Conservation (phyloP, 148 eudicot genomes). For the Polygonum maritimum region DNA sequence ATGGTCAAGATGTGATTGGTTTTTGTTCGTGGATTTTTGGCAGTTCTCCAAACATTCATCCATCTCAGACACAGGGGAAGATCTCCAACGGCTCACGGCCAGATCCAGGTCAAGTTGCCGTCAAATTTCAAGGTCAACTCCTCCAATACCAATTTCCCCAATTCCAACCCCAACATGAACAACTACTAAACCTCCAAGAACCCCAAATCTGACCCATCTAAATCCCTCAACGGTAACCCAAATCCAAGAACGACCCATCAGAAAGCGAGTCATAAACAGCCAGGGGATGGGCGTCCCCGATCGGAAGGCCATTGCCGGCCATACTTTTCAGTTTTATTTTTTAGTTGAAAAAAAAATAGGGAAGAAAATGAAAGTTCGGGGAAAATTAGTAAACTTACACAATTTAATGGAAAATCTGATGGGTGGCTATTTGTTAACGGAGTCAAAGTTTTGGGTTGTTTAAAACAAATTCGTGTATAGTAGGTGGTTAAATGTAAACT, state of each 20-base stretch:
- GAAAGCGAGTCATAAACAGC: background rate
- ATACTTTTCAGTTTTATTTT: too few relatives aligned
- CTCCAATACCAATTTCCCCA: constrained; percentile 11
- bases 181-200: background rate
- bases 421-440: too few relatives aligned
- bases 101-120: too few relatives aligned
- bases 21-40: constrained; percentile 6
- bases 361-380: too few relatives aligned
- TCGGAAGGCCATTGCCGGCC: too few relatives aligned
- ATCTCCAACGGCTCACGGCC: constrained; percentile 52
- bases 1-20: background rate
- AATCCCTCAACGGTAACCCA: background rate
- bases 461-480: too few relatives aligned
- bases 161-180: background rate
- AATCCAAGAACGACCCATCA: background rate
- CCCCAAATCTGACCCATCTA: background rate
- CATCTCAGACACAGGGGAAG: constrained; percentile 67
- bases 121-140: too few relatives aligned
- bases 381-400: too few relatives aligned
- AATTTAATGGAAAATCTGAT: too few relatives aligned
- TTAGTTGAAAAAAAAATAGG: too few relatives aligned
- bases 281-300: background rate
- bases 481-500: too few relatives aligned
- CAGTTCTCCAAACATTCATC: constrained; percentile 73
- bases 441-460: too few relatives aligned